These are phyloP conservation scores for Xylaria telfairii DNA, from an alignment of 495 filamentous ascomycete genomes.

Conservation along the genomic window DNA sequence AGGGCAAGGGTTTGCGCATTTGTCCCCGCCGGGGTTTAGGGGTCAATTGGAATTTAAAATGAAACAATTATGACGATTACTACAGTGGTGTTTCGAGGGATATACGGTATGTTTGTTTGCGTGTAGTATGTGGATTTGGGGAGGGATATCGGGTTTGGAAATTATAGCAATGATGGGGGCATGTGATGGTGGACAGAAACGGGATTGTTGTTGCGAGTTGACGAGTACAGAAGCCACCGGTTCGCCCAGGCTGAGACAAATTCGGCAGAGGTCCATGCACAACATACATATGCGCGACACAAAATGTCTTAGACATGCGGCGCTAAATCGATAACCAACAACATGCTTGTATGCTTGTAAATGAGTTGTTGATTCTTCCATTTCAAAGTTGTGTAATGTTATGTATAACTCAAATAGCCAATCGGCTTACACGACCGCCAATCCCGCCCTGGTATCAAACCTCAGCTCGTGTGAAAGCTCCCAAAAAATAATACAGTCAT, in stretches of 20 bases:
- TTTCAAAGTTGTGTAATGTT: neutral
- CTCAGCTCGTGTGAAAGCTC: constrained; percentile 1
- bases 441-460: constrained; percentile 19
- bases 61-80: constrained; percentile 1
- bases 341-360: neutral
- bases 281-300: neutral
- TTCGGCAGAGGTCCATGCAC: constrained; percentile 19
- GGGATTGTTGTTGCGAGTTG: neutral
- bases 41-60: neutral
- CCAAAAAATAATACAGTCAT: no score
- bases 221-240: neutral
- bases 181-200: neutral
- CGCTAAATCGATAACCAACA: neutral
- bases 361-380: neutral
- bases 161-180: neutral
- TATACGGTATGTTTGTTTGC: neutral
- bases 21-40: neutral
- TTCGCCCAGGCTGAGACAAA: neutral
- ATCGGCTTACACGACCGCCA: constrained; percentile 6
- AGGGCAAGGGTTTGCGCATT: neutral
- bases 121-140: neutral
- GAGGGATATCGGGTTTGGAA: neutral
- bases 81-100: neutral
- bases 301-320: neutral
- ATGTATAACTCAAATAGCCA: neutral